These are phyloP conservation scores for Pharus latifolius DNA, from an alignment of 176 grass and related monocot genomes.

Conservation along the genomic window DNA sequence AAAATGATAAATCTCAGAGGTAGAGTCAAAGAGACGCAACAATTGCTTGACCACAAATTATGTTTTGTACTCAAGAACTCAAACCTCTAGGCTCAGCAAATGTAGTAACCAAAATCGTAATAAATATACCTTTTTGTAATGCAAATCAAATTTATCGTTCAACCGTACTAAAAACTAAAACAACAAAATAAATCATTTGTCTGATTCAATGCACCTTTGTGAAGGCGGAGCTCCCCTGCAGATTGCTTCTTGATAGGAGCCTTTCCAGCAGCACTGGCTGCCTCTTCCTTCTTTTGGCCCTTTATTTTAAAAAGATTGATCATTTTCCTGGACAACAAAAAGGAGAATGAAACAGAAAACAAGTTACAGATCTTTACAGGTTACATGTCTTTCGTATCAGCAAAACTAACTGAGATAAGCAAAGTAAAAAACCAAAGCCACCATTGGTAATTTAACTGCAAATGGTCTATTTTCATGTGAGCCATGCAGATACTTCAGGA, in stretches of 20 bases:
- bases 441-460: not conserved
- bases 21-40: no score
- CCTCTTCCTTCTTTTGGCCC: conserved; percentile 69
- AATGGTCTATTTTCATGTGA: not conserved
- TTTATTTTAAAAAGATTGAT: conserved; percentile 92
- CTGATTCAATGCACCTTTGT: conserved; percentile 46
- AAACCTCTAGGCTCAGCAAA: no score
- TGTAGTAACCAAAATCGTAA: no score
- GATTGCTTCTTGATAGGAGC: conserved; percentile 65
- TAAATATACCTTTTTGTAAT: not conserved
- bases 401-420: not conserved
- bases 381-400: no score
- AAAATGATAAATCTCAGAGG: no score
- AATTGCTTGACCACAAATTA: no score
- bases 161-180: not conserved
- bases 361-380: no score
- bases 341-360: not conserved
- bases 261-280: conserved; percentile 57
- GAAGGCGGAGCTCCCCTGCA: conserved; percentile 71
- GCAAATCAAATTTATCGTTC: not conserved
- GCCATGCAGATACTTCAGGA: not conserved
- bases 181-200: not conserved
- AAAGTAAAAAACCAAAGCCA: not conserved
- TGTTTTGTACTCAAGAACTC: no score
- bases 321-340: conserved; percentile 42